Base-by-base conservation (phyloP, 2,329 filamentous ascomycete species). In the Calycina herbarum region DNA sequence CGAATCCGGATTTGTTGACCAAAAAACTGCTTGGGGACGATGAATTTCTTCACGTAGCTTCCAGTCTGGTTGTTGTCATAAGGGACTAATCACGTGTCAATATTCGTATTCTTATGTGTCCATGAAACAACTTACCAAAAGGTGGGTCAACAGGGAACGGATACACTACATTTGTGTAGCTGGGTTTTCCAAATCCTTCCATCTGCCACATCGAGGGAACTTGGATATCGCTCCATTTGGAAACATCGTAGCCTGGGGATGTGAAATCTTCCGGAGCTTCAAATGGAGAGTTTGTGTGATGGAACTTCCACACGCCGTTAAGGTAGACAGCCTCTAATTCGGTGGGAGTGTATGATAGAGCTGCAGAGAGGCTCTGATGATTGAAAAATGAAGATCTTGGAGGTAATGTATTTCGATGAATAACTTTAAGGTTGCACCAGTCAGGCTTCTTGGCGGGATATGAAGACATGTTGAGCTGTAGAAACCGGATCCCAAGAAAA, bases 161-260 rank as follows among this genome's bases (percentile, higher is more conserved):
- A 67, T 83, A 91, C 61, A 85, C 81, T 31, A 88, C 81, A 69
- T 91, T 92, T 10, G 88, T 91, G 72, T 92, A 91, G 69, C 88
- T 86, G 0, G 89, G 89, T 42, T 64, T 76, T 13, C 88, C 88
- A 72, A 87, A 86, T 31, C 88, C 89, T 76, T 91, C 86, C 4
- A 90, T 78, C 76, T 91, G 89, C 89, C 89, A 92, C 75, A 82
- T 81, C 13, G 81, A 81, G 0, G 84, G 84, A 3, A 86, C 84
- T 10, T 77, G 70, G 48, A 86, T 84, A 54, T 79, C 73, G 57
- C 72, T 73, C 82, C 83, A 85, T 75, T 42, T 77, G 72, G 31
- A 73, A 72, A 27, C 77, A 73, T 69, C 74, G 40, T 64, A 71
- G 31, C 66, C 58, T 5, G 60, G 42, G 15, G 70, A 45, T 13